Evolutionary conservation across 768 basidiomycete species (phyloP).

Genomic region (Chiua virens): DNA sequence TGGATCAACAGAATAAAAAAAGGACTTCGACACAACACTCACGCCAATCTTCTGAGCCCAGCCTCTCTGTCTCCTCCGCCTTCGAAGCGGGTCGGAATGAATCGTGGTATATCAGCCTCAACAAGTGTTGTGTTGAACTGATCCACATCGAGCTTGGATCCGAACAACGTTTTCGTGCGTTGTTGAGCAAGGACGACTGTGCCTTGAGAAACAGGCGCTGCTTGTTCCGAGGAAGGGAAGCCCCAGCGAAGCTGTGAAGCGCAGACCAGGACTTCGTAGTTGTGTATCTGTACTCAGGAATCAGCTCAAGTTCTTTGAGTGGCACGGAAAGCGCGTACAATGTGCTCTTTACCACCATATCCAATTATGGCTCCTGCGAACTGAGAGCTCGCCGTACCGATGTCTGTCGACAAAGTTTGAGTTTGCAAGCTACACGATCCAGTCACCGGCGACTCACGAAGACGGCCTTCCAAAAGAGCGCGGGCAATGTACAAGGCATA

Average conservation of each 20-base stretch:
- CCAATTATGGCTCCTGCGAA: conserved; percentile 31
- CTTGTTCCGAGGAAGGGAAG: conserved; percentile 14
- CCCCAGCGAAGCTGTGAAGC: conserved; percentile 35
- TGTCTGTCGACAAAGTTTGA: conserved; percentile 20
- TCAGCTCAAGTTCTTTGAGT: neutral
- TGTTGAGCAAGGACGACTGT: conserved; percentile 33
- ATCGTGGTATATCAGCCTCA: conserved; percentile 28
- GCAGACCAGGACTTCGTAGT: conserved; percentile 38
- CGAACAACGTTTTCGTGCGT: neutral
- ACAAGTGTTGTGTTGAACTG: conserved; percentile 26
- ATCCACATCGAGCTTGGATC: conserved; percentile 14
- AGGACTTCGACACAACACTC: conserved; percentile 6
- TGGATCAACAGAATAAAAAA: neutral
- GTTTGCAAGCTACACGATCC: too few relatives aligned
- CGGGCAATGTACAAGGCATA: conserved; percentile 29
- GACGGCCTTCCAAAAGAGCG: conserved; percentile 30
- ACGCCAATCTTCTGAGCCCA: conserved; percentile 26
- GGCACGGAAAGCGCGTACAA: conserved; percentile 18
- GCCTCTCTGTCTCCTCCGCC: conserved; percentile 23
- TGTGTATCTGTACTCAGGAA: conserved; percentile 20
- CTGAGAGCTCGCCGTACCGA: conserved; percentile 35
- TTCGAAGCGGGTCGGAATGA: conserved; percentile 14
- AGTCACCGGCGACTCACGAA: conserved; percentile 22
- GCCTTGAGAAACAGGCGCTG: conserved; percentile 20
- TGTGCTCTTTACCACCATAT: conserved; percentile 35